phyloP scores from a whole-genome alignment of 768 basidiomycete genomes.

The Suillus hirtellus region DNA sequence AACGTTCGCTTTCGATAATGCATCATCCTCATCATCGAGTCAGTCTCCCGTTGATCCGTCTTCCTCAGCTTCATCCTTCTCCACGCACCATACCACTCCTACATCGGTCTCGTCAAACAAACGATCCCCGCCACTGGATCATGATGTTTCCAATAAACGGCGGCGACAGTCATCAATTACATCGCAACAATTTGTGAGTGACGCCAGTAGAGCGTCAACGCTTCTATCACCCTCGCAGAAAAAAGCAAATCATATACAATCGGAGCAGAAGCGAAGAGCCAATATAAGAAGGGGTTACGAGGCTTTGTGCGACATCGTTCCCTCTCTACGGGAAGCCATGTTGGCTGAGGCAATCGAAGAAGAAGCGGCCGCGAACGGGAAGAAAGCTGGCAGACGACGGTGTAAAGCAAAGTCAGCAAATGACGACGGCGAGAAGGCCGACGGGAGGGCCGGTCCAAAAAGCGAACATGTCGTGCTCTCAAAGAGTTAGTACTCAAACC shows the following conservation, averaged over 20 bases:
- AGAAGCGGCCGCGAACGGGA: conserved; percentile 35
- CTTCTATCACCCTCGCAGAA: conserved; percentile 84
- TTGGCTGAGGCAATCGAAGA: conserved; percentile 56
- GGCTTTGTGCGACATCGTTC: conserved; percentile 80
- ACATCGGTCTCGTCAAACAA: conserved; percentile 20
- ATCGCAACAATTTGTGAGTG: conserved; percentile 14
- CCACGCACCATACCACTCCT: conserved; percentile 13
- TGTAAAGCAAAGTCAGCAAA: conserved; percentile 39
- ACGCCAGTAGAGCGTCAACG: conserved; percentile 19
- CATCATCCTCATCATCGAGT: conserved; percentile 29
- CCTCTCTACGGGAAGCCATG: conserved; percentile 79
- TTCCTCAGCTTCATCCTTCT: conserved; percentile 18
- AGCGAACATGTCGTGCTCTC: conserved; percentile 89
- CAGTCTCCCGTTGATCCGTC: conserved; percentile 25
- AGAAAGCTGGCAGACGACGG: conserved; percentile 37
- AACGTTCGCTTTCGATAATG: conserved; percentile 16
- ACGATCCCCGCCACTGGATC: conserved; percentile 28
- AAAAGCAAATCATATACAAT: conserved; percentile 91
- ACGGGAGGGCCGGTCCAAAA: conserved; percentile 85
- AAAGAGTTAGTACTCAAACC: conserved; percentile 63
- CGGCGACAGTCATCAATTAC: conserved; percentile 24
- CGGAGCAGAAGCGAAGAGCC: conserved; percentile 90
- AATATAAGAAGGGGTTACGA: conserved; percentile 91
- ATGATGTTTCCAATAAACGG: conserved; percentile 34
- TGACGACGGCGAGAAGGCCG: conserved; percentile 62